Percentiles rank a stretch among this genome's conserved stretches.
Evolutionary conservation across 225 moss, liverwort and hornwort species (phyloP).

Genomic region (Ulota crispa): DNA sequence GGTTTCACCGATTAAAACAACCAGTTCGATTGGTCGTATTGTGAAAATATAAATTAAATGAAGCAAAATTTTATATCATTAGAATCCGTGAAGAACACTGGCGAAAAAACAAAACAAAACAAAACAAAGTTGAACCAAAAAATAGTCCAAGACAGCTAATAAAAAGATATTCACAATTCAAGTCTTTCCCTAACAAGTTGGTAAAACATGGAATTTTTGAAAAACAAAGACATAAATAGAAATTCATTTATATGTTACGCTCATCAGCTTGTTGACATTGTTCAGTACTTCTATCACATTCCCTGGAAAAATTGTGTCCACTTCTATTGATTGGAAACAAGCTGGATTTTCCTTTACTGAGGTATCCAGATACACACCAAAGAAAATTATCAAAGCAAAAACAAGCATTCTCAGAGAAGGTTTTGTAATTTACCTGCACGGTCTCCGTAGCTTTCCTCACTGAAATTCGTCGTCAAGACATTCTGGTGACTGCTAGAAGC

Average conservation of each 20-base stretch:
- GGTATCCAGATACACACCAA: not conserved
- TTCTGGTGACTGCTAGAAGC: constrained; percentile 30
- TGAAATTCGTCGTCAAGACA: constrained; percentile 32
- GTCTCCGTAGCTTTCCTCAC: constrained; percentile 16
- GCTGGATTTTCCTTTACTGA: not conserved
- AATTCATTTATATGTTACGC: not conserved
- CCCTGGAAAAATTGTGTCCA: not conserved
- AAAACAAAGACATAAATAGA: not conserved
- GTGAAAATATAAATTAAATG: not conserved
- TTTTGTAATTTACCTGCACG: constrained; percentile 23
- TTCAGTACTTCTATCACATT: not conserved
- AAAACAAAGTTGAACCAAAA: too few relatives aligned
- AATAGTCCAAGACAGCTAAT: too few relatives aligned
- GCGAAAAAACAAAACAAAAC: too few relatives aligned
- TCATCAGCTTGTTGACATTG: not conserved
- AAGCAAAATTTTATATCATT: not conserved
- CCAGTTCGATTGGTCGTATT: not conserved
- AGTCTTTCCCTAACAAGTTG: not conserved
- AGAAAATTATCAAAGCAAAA: not conserved
- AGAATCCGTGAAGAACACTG: too few relatives aligned
- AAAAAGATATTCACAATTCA: not conserved
- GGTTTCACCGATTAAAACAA: not conserved
- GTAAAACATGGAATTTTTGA: not conserved
- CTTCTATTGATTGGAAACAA: not conserved
- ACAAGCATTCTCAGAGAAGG: not conserved